A percentile compares a stretch with the other conserved stretches of the same genome.
Evolutionary conservation across 2,329 filamentous ascomycete species (phyloP).

Genomic region (Fusarium tuaranense): DNA sequence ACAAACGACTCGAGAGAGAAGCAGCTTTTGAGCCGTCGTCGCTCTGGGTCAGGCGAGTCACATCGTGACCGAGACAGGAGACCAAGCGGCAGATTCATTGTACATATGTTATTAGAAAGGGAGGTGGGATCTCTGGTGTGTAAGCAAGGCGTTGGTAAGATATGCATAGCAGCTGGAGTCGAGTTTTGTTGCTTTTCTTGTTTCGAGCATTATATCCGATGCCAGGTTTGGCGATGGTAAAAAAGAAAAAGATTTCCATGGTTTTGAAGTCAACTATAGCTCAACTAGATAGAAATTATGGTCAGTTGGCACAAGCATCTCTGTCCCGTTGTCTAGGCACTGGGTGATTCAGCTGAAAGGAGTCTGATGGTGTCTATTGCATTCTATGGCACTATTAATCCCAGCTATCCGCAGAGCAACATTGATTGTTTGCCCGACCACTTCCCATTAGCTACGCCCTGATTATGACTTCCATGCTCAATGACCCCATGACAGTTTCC

Average conservation of each 20-base stretch:
- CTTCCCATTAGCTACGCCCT: neutral
- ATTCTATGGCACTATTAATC: slow-evolving; percentile 2
- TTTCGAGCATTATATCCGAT: slow-evolving; percentile 21
- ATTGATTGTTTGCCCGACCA: neutral
- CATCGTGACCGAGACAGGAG: slow-evolving; percentile 59
- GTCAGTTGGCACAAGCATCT: slow-evolving; percentile 7
- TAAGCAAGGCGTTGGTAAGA: slow-evolving; percentile 41
- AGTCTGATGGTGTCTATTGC: neutral
- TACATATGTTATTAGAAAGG: slow-evolving; percentile 12
- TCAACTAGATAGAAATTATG: slow-evolving; percentile 22
- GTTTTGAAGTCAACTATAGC: slow-evolving; percentile 17
- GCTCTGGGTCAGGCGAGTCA: slow-evolving; percentile 84
- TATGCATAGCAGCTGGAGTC: slow-evolving; percentile 41
- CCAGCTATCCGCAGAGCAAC: slow-evolving; percentile 15
- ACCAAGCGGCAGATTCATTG: slow-evolving; percentile 2
- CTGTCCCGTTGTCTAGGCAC: neutral
- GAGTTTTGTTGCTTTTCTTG: slow-evolving; percentile 19
- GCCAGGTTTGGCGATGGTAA: slow-evolving; percentile 28
- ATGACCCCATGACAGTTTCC: neutral
- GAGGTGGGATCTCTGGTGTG: slow-evolving; percentile 12
- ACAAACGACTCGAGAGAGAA: slow-evolving; percentile 79
- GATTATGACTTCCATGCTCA: neutral
- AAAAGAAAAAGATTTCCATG: slow-evolving; percentile 21
- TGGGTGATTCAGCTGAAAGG: neutral
- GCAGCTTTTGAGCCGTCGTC: slow-evolving; percentile 73